Percentiles rank a stretch among this genome's conserved stretches.
Evolutionary conservation across 1,139 yeast genomes (phyloP).

Genomic region (Protomyces inundatus): DNA sequence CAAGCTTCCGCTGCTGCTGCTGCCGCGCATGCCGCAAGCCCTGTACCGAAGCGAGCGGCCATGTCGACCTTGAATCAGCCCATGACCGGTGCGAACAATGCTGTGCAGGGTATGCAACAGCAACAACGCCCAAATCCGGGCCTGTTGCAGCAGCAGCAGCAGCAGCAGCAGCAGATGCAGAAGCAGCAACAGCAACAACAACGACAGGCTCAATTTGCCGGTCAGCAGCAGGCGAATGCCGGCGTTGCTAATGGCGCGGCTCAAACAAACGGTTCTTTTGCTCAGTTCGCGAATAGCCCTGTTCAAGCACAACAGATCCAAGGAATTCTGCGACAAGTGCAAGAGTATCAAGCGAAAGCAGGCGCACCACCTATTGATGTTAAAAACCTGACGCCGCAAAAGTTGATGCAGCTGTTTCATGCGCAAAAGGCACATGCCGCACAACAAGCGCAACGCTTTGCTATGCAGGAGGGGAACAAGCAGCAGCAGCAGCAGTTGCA

Average conservation of each 20-base stretch:
- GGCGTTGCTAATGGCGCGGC: not conserved
- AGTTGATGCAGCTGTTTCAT: constrained; percentile 18
- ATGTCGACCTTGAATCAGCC: constrained; percentile 24
- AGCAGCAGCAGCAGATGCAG: constrained; percentile 16
- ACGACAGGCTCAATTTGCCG: not conserved
- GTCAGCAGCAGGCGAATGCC: not conserved
- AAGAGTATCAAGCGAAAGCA: constrained; percentile 10
- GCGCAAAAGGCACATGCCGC: constrained; percentile 15
- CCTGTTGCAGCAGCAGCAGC: constrained; percentile 9
- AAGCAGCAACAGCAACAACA: not conserved
- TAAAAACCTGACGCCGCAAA: constrained; percentile 16
- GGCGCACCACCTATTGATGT: constrained; percentile 11
- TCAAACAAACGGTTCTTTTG: not conserved
- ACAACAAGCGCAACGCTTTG: not conserved
- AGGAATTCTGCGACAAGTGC: constrained; percentile 6
- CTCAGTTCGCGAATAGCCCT: constrained; percentile 1
- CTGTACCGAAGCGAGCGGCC: not conserved
- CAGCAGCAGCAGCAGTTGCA: not conserved
- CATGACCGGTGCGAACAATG: not conserved
- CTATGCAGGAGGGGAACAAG: not conserved
- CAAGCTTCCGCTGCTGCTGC: not conserved
- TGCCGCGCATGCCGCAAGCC: constrained; percentile 3
- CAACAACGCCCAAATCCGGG: not conserved
- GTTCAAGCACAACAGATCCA: constrained; percentile 7
- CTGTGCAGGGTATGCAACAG: constrained; percentile 3